Evolutionary conservation across 345 rosid species (phyloP).

Genomic region (Dovyalis caffra): DNA sequence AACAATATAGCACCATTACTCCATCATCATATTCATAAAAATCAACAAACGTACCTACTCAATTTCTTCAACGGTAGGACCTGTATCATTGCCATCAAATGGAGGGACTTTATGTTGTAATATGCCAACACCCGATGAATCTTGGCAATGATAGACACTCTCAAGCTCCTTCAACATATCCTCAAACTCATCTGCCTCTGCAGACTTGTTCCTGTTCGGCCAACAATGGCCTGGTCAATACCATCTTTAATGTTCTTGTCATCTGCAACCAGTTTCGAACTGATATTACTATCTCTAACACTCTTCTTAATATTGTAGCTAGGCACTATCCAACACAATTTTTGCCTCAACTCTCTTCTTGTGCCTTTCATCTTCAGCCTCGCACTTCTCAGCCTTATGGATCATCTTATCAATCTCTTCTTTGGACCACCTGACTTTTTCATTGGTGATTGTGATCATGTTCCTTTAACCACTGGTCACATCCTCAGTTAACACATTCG

Average conservation of each 20-base stretch:
- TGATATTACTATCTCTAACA: conserved; percentile 2
- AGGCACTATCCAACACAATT: conserved; percentile 10
- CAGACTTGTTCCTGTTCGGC: not conserved
- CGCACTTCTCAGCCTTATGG: conserved; percentile 19
- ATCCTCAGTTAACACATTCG: conserved; percentile 26
- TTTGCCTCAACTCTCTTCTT: conserved; percentile 11
- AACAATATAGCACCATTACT: too few relatives aligned
- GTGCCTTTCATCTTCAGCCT: conserved; percentile 14
- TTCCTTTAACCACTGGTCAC: conserved; percentile 20
- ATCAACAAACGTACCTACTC: not conserved
- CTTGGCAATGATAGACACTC: conserved; percentile 12
- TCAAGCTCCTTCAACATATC: conserved; percentile 10
- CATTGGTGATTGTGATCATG: conserved; percentile 22
- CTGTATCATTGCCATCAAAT: conserved; percentile 4
- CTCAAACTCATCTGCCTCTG: not conserved
- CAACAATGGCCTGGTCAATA: conserved; percentile 5
- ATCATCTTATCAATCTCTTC: conserved; percentile 17
- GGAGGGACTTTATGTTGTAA: conserved; percentile 11
- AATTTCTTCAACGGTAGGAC: conserved; percentile 11
- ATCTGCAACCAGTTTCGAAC: not conserved
- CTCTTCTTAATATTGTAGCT: conserved; percentile 1
- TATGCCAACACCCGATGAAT: conserved; percentile 7
- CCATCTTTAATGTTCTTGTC: conserved; percentile 16
- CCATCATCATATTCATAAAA: too few relatives aligned
- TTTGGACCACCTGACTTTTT: conserved; percentile 12